Conservation (phyloP, 805 yeast species). For the Candida sonorensis region DNA sequence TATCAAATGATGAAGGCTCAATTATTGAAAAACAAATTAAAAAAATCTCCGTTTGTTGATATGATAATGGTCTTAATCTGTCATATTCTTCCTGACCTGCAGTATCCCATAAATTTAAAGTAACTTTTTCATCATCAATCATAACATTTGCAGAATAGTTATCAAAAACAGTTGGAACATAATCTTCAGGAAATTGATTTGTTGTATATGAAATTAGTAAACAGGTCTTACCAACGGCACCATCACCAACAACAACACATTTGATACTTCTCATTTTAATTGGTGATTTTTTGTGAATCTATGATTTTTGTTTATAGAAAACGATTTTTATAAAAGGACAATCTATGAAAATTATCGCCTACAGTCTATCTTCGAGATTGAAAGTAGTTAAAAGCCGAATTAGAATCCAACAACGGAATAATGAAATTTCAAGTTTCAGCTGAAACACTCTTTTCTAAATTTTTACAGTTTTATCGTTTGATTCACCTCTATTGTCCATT, state of each 20-base stretch:
- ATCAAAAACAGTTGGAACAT: slow-evolving; percentile 91
- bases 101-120: slow-evolving; percentile 90
- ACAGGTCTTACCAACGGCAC: slow-evolving; percentile 94
- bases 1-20: slow-evolving; percentile 72
- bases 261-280: slow-evolving; percentile 40
- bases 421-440: no score
- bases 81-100: slow-evolving; percentile 95
- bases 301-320: no score
- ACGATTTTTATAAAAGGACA: no score
- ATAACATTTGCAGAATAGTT: slow-evolving; percentile 83
- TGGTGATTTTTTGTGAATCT: not conserved
- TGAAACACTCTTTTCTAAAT: no score
- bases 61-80: slow-evolving; percentile 79
- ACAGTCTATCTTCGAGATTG: no score
- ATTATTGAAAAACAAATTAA: slow-evolving; percentile 80
- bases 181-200: slow-evolving; percentile 87
- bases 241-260: slow-evolving; percentile 93
- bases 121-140: slow-evolving; percentile 75
- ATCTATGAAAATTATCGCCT: no score
- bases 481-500: no score
- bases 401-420: no score
- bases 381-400: no score
- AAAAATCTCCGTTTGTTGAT: slow-evolving; percentile 89
- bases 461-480: no score
- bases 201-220: slow-evolving; percentile 83